A percentile compares a stretch with the other conserved stretches of the same genome.
Conservation (phyloP, 1,284 basidiomycete species). For the Phellopilus nigrolimitatus region DNA sequence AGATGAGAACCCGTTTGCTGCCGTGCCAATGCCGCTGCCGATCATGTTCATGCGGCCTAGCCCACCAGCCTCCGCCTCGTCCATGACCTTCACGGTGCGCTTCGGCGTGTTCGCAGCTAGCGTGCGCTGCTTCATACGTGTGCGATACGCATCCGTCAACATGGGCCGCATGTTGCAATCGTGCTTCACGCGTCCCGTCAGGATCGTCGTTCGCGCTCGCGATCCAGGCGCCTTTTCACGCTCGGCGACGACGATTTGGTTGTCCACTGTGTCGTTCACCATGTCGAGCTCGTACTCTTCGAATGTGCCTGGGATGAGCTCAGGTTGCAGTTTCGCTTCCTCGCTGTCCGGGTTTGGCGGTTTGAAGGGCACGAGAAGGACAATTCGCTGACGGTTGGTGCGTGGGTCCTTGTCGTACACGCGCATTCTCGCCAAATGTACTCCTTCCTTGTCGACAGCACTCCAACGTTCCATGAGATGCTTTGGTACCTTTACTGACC, state of each 20-base stretch:
- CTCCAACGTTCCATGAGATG: constrained; percentile 70
- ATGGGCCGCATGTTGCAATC: constrained; percentile 65
- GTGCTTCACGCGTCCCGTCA: constrained; percentile 71
- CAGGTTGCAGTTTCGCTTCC: constrained; percentile 28
- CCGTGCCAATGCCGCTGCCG: constrained; percentile 34
- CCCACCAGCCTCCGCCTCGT: constrained; percentile 56
- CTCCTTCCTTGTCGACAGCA: constrained; percentile 52
- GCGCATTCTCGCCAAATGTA: constrained; percentile 69
- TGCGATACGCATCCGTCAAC: constrained; percentile 58
- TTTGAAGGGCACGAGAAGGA: constrained; percentile 62
- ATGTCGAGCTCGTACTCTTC: constrained; percentile 75
- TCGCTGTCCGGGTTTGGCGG: constrained; percentile 24
- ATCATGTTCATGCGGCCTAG: constrained; percentile 63
- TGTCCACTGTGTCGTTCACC: constrained; percentile 69
- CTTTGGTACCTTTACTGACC: constrained; percentile 76
- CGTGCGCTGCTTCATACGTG: constrained; percentile 59
- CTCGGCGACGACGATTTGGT: constrained; percentile 74
- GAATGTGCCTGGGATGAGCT: constrained; percentile 29
- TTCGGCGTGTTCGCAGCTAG: constrained; percentile 55
- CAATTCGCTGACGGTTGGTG: constrained; percentile 51
- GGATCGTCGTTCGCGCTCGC: constrained; percentile 64
- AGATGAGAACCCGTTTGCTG: constrained; percentile 42
- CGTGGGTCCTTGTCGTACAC: constrained; percentile 54
- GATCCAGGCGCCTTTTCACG: constrained; percentile 59
- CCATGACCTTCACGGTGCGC: constrained; percentile 56